phyloP scores from a whole-genome alignment of 2,329 filamentous ascomycete genomes.

The Botrytis galanthina region DNA sequence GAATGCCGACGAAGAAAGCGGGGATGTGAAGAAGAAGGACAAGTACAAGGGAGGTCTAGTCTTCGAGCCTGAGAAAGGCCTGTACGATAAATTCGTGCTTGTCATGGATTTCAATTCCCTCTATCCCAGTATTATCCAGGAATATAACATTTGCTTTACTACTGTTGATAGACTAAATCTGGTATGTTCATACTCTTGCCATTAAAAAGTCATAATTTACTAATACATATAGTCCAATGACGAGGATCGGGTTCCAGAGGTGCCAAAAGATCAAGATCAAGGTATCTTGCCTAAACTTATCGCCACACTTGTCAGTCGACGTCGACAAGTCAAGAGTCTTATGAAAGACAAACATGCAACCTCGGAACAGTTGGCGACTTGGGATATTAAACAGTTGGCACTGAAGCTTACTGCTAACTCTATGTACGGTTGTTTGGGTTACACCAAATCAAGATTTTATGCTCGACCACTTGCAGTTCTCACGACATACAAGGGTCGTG shows the following conservation, averaged over 20 bases:
- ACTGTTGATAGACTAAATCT: conserved; percentile 78
- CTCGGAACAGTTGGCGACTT: conserved; percentile 81
- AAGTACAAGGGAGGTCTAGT: conserved; percentile 99
- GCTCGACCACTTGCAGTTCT: conserved; percentile 91
- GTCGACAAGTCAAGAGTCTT: conserved; percentile 88
- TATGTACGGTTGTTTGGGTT: conserved; percentile 98
- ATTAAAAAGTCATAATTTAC: conserved; percentile 2
- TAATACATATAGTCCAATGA: conserved; percentile 59
- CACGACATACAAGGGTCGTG: conserved; percentile 94
- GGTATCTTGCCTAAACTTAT: conserved; percentile 90
- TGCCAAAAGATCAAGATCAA: conserved; percentile 73
- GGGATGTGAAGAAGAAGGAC: conserved; percentile 92
- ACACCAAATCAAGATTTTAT: conserved; percentile 96
- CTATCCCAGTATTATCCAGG: conserved; percentile 99
- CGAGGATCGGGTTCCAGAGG: conserved; percentile 84
- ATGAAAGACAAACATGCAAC: conserved; percentile 95
- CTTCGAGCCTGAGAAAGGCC: conserved; percentile 93
- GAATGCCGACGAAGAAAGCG: conserved; percentile 64
- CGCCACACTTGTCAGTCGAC: conserved; percentile 81
- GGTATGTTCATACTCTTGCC: conserved; percentile 48
- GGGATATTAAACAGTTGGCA: conserved; percentile 97
- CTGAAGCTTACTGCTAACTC: conserved; percentile 98
- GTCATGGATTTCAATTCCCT: conserved; percentile 99
- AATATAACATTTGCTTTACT: conserved; percentile 99
- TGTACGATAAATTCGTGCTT: conserved; percentile 96